Percentiles rank a stretch among this genome's conserved stretches.
Conservation (phyloP, 495 filamentous ascomycete species). For the Tuber aestivum region DNA sequence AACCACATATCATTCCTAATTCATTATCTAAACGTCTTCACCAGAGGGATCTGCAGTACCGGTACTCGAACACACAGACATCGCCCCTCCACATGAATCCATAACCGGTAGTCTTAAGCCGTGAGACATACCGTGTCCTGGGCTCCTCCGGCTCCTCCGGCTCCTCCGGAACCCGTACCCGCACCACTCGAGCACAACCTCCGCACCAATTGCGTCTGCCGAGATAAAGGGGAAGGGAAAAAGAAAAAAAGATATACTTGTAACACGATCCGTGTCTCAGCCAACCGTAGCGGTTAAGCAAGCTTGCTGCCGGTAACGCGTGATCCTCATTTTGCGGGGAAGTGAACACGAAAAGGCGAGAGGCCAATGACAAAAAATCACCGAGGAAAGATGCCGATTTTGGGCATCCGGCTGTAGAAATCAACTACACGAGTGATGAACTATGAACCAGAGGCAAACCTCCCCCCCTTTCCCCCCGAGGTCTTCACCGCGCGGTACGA, state of each 20-base stretch:
- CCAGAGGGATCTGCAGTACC: too few relatives aligned
- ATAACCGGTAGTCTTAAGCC: background rate
- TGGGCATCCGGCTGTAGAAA: background rate
- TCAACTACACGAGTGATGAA: background rate
- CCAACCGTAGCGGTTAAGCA: background rate
- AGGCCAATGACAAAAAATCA: background rate
- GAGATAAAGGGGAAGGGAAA: background rate
- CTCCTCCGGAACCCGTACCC: too few relatives aligned
- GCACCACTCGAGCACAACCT: background rate
- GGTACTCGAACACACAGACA: too few relatives aligned
- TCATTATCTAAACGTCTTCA: too few relatives aligned
- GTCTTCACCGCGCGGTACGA: background rate
- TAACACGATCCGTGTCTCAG: background rate
- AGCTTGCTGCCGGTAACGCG: background rate
- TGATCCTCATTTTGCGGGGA: background rate
- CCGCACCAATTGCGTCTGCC: background rate
- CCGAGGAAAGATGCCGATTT: background rate
- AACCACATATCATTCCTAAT: too few relatives aligned
- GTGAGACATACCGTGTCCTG: background rate
- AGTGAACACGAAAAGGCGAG: background rate
- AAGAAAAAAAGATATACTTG: too few relatives aligned
- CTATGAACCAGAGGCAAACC: too few relatives aligned
- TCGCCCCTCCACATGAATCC: background rate
- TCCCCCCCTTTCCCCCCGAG: too few relatives aligned
- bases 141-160: background rate